Conservation (phyloP, 805 yeast genomes). For the Candida khao-thaluensis region DNA sequence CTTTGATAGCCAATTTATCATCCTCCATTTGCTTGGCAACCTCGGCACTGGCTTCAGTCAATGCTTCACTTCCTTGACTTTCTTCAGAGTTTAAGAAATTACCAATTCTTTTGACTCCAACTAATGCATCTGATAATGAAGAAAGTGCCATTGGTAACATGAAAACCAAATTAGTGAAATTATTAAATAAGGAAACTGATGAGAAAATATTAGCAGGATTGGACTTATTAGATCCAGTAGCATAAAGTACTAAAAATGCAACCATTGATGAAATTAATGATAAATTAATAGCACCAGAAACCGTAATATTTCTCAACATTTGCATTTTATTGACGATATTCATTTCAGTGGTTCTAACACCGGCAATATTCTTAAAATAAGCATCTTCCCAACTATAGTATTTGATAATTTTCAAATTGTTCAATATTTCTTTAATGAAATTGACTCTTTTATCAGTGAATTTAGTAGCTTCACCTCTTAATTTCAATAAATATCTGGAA, state of each 20-base stretch:
- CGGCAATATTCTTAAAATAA: constrained; percentile 55
- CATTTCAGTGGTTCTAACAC: constrained; percentile 63
- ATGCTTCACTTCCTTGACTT: constrained; percentile 31
- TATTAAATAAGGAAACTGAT: constrained; percentile 65
- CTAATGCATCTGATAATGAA: constrained; percentile 63
- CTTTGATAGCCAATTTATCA: constrained; percentile 21
- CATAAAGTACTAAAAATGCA: constrained; percentile 40
- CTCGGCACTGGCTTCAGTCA: constrained; percentile 26
- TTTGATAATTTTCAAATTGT: constrained; percentile 77
- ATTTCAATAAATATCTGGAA: constrained; percentile 51
- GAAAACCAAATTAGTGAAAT: constrained; percentile 59
- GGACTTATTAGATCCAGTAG: constrained; percentile 27
- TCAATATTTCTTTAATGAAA: constrained; percentile 73
- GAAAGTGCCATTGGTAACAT: constrained; percentile 71
- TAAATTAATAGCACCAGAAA: constrained; percentile 64
- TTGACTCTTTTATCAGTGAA: constrained; percentile 77
- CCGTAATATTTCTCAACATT: constrained; percentile 56
- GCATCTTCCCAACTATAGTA: constrained; percentile 91
- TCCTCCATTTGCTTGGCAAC: constrained; percentile 22
- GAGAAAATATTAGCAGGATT: constrained; percentile 67
- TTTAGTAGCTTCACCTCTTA: constrained; percentile 56
- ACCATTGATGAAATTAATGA: constrained; percentile 74
- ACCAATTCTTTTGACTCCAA: constrained; percentile 60
- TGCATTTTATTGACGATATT: constrained; percentile 59
- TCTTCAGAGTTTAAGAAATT: constrained; percentile 49